A percentile compares a stretch with the other conserved stretches of the same genome.
phyloP scores from a whole-genome alignment of 306 rosid genomes.

The Malus orientalis region DNA sequence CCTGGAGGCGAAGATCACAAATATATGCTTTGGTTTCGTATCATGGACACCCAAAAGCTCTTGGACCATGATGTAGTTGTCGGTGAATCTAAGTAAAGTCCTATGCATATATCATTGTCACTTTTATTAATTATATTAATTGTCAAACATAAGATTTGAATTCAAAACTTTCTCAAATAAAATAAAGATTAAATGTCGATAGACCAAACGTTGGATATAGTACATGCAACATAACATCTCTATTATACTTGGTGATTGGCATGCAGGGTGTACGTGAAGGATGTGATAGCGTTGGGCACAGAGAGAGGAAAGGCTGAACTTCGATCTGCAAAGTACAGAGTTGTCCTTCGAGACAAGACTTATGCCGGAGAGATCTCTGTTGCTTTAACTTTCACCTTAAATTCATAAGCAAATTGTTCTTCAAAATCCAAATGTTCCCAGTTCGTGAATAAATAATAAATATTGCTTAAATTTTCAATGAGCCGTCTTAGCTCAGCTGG shows the following conservation, averaged over 20 bases:
- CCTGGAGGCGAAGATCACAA: constrained; percentile 3
- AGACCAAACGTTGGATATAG: too few species aligned
- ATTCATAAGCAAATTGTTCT: not conserved
- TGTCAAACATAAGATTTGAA: too few species aligned
- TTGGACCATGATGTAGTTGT: constrained; percentile 5
- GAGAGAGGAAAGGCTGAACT: constrained; percentile 4
- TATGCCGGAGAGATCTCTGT: constrained; percentile 16
- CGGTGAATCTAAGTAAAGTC: not conserved
- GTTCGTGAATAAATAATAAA: accelerated
- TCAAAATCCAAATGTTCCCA: not conserved
- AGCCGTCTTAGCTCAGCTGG: constrained; percentile 27
- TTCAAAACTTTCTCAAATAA: not conserved
- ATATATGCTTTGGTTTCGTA: constrained; percentile 9
- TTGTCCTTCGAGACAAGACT: constrained; percentile 10
- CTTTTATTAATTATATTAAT: too few species aligned
- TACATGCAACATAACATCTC: not conserved
- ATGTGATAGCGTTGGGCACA: constrained; percentile 4
- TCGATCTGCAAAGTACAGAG: not conserved
- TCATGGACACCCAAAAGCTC: constrained; percentile 4
- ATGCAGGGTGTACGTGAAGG: constrained; percentile 12
- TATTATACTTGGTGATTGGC: not conserved
- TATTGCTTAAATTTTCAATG: accelerated
- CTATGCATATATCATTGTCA: not conserved
- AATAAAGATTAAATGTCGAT: too few species aligned
- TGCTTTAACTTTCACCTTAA: not conserved